These are phyloP conservation scores for Hyphodiscus hymeniophilus DNA, from an alignment of 495 filamentous ascomycete species.

Conservation along the genomic window DNA sequence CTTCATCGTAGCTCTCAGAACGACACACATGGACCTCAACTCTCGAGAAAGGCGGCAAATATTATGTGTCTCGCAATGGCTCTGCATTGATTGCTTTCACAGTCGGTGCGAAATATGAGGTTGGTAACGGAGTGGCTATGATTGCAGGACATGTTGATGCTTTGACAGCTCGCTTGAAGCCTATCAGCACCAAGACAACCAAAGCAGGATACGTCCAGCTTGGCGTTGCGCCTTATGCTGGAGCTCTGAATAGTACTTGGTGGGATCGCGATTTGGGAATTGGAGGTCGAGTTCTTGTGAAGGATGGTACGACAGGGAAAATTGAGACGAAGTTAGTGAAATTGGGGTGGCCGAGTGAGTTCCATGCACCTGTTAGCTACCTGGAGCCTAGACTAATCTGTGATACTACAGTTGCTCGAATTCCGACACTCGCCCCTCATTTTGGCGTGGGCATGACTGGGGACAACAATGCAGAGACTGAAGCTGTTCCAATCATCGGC, in stretches of 20 bases:
- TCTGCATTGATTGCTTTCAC: conserved; percentile 82
- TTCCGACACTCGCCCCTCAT: conserved; percentile 89
- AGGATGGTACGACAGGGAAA: conserved; percentile 62
- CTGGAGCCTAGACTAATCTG: background rate
- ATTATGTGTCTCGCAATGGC: conserved; percentile 79
- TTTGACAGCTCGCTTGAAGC: conserved; percentile 81
- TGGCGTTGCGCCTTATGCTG: conserved; percentile 87
- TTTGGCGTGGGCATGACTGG: conserved; percentile 76
- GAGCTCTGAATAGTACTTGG: conserved; percentile 78
- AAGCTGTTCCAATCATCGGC: conserved; percentile 90
- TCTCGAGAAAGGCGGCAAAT: conserved; percentile 74
- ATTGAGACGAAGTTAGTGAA: conserved; percentile 78
- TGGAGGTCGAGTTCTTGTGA: conserved; percentile 80
- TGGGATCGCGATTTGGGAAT: conserved; percentile 91
- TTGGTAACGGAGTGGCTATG: conserved; percentile 73
- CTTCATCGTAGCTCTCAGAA: conserved; percentile 53
- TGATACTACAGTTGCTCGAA: conserved; percentile 58
- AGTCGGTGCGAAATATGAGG: conserved; percentile 71
- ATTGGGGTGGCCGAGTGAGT: conserved; percentile 68
- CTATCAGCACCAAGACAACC: conserved; percentile 69
- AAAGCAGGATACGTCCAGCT: conserved; percentile 84
- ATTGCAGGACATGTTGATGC: conserved; percentile 91
- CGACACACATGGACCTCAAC: conserved; percentile 70
- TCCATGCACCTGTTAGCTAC: conserved; percentile 5
- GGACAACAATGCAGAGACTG: conserved; percentile 80